A percentile compares a stretch with the other conserved stretches of the same genome.
phyloP scores from a whole-genome alignment of 257 asterid species.

The Galeopsis tetrahit region DNA sequence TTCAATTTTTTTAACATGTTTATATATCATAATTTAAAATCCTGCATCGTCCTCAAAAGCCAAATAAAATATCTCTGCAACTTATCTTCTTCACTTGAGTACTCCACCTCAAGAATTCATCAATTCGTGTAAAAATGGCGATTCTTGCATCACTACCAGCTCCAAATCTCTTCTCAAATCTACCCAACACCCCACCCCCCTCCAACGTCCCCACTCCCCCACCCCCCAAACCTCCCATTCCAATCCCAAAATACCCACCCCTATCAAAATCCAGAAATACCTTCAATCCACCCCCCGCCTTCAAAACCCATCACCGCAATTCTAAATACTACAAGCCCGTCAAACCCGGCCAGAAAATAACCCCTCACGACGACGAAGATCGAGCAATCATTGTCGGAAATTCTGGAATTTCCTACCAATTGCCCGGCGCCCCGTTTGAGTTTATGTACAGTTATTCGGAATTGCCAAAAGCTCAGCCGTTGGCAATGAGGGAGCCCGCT shows the following conservation, averaged over 20 bases:
- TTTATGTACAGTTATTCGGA: constrained; percentile 91
- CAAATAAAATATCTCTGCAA: constrained; percentile 27
- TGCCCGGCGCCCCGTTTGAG: constrained; percentile 98
- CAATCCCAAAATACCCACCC: constrained; percentile 55
- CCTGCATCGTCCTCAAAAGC: not conserved
- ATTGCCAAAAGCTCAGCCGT: constrained; percentile 73
- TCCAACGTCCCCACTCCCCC: constrained; percentile 42
- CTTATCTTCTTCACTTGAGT: constrained; percentile 19
- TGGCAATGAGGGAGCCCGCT: constrained; percentile 92
- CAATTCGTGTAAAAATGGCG: constrained; percentile 44
- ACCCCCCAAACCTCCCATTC: constrained; percentile 37
- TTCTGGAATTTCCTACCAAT: constrained; percentile 71
- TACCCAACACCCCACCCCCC: constrained; percentile 53
- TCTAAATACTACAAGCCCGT: constrained; percentile 84
- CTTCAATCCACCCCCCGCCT: constrained; percentile 48
- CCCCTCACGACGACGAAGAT: constrained; percentile 48
- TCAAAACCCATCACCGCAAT: constrained; percentile 60
- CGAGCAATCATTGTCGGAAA: constrained; percentile 73
- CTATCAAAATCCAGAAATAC: constrained; percentile 37
- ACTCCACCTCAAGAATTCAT: not conserved
- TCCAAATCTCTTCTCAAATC: constrained; percentile 69
- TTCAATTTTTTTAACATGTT: not conserved
- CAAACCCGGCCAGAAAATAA: constrained; percentile 70
- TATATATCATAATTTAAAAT: not conserved
- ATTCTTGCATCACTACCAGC: constrained; percentile 63